Evolutionary conservation across 257 asterid genomes (phyloP).

Genomic region (Capsicum baccatum): DNA sequence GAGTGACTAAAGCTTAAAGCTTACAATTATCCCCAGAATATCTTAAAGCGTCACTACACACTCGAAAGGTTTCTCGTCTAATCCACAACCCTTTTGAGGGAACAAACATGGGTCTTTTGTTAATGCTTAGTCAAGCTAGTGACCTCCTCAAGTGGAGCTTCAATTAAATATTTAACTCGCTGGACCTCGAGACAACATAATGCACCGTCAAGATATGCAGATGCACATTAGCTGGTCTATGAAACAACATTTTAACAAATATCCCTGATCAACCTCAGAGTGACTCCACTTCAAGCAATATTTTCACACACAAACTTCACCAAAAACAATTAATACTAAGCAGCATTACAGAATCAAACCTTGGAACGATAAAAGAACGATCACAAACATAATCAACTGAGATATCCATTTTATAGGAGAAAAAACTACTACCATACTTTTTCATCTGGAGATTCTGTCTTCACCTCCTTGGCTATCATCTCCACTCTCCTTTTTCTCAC

Average conservation of each 20-base stretch:
- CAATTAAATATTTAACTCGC: not conserved
- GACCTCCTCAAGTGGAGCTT: not conserved
- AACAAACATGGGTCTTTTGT: not conserved
- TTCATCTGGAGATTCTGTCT: not conserved
- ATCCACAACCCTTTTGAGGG: not conserved
- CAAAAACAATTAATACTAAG: not conserved
- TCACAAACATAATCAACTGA: not conserved
- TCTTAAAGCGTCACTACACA: not conserved
- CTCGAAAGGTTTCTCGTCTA: not conserved
- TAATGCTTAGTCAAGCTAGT: not conserved
- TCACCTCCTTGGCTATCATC: not conserved
- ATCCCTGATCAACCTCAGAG: not conserved
- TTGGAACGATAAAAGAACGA: not conserved
- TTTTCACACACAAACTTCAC: not conserved
- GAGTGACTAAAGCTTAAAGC: not conserved
- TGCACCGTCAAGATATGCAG: not conserved
- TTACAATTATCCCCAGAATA: not conserved
- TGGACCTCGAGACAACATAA: not conserved
- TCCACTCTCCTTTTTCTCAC: slow-evolving; percentile 1
- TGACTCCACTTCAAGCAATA: not conserved
- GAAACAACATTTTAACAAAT: not conserved
- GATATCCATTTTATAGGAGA: not conserved
- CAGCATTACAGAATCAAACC: not conserved
- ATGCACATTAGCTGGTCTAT: not conserved
- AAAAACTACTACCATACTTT: not conserved